A percentile compares a stretch with the other conserved stretches of the same genome.
These are phyloP conservation scores for Wickerhamiella siamensis DNA, from an alignment of 805 yeast species.

Conservation along the genomic window DNA sequence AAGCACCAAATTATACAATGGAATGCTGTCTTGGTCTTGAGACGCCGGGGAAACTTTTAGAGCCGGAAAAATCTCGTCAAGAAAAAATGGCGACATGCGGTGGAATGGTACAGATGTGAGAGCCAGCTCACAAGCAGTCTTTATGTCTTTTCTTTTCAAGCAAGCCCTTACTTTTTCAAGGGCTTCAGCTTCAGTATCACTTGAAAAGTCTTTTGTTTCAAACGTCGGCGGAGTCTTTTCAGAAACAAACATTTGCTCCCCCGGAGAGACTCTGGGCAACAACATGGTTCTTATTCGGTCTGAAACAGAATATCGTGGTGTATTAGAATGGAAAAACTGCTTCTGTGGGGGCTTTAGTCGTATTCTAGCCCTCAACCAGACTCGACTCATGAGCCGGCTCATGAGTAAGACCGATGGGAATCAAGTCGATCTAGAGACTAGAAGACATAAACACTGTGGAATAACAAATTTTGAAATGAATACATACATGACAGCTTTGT, in stretches of 20 bases:
- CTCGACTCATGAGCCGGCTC: background rate
- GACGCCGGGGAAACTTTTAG: constrained; percentile 1
- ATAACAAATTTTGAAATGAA: too few relatives aligned
- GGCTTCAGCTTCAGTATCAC: background rate
- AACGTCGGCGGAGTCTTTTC: background rate
- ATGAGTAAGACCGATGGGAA: background rate
- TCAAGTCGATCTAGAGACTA: too few relatives aligned
- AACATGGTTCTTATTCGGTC: constrained; percentile 4
- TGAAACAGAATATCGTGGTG: background rate
- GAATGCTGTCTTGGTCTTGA: constrained; percentile 6
- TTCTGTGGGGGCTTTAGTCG: background rate
- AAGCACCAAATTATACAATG: constrained; percentile 10
- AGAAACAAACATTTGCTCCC: background rate
- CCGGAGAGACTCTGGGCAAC: constrained; percentile 1
- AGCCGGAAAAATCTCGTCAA: constrained; percentile 9
- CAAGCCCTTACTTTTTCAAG: background rate
- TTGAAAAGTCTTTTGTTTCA: background rate
- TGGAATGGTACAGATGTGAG: constrained; percentile 12
- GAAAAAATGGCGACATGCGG: constrained; percentile 7
- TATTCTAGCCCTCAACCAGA: background rate
- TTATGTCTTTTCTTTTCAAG: constrained; percentile 4
- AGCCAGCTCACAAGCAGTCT: constrained; percentile 6
- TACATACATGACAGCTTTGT: too few relatives aligned
- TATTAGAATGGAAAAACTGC: background rate
- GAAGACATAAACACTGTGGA: too few relatives aligned